phyloP scores from a whole-genome alignment of 441 rosid genomes.

The Gossypium gossypioides region DNA sequence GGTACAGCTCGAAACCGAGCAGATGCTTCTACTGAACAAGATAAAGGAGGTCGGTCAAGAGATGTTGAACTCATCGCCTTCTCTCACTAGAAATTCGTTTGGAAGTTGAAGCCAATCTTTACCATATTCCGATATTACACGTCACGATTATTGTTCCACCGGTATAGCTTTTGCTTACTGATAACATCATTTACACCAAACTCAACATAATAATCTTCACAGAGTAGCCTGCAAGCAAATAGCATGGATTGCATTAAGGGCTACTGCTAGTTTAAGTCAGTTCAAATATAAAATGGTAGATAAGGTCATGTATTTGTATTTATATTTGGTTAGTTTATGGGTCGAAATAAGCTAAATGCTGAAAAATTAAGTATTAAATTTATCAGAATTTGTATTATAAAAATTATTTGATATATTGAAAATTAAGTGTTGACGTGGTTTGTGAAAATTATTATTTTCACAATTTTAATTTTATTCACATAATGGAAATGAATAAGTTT shows the following conservation, averaged over 20 bases:
- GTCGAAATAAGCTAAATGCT: too few species aligned
- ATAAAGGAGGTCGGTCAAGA: slow-evolving; percentile 84
- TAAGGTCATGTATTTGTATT: not conserved
- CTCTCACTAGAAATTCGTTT: slow-evolving; percentile 30
- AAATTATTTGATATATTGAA: not conserved
- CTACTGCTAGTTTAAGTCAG: not conserved
- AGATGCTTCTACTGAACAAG: slow-evolving; percentile 60
- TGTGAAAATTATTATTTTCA: not conserved
- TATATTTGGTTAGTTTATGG: not conserved
- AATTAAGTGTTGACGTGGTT: not conserved
- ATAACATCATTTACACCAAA: not conserved
- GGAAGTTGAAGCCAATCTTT: slow-evolving; percentile 16
- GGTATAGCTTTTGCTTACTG: not conserved
- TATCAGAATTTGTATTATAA: not conserved
- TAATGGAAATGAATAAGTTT: too few species aligned
- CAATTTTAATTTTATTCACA: too few species aligned
- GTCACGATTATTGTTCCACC: not conserved
- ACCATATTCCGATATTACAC: not conserved
- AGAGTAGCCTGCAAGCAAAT: not conserved
- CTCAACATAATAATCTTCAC: not conserved
- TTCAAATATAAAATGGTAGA: not conserved
- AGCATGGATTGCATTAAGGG: not conserved
- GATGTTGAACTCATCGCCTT: slow-evolving; percentile 53
- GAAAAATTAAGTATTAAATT: not conserved
- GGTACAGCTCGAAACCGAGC: slow-evolving; percentile 83